Evolutionary conservation across 306 rosid species (phyloP).

Genomic region (Glycine latifolia): DNA sequence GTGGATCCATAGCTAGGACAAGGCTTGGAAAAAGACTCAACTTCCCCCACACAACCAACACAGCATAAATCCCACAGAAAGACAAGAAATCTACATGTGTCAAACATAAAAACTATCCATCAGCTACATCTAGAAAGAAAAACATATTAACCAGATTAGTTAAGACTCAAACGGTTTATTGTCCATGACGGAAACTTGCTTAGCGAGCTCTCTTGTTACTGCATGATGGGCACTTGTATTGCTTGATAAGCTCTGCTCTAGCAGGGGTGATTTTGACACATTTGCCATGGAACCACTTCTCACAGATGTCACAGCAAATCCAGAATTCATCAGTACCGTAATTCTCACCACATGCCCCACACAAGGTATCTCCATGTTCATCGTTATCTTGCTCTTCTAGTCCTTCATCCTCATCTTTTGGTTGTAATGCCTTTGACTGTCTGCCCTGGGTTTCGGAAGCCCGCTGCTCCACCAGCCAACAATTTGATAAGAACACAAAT

Average conservation of each 20-base stretch:
- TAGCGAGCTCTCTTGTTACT: conserved; percentile 82
- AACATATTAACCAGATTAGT: conserved; percentile 45
- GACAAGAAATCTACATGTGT: conserved; percentile 49
- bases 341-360: conserved; percentile 87
- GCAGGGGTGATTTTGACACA: conserved; percentile 93
- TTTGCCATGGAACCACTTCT: conserved; percentile 94
- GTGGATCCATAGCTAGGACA: conserved; percentile 1
- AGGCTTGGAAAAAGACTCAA: conserved; percentile 32
- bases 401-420: conserved; percentile 72
- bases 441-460: conserved; percentile 64
- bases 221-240: conserved; percentile 97
- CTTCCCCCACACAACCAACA: conserved; percentile 26
- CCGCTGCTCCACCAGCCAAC: conserved; percentile 56
- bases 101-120: conserved; percentile 47
- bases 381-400: conserved; percentile 74
- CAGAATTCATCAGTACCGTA: conserved; percentile 84
- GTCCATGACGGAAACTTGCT: conserved; percentile 29
- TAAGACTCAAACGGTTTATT: conserved; percentile 40
- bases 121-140: conserved; percentile 45
- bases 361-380: conserved; percentile 81
- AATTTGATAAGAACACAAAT: conserved; percentile 32
- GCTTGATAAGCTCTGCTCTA: conserved; percentile 88
- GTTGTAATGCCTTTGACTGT: conserved; percentile 50
- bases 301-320: conserved; percentile 91
- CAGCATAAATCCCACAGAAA: not conserved